Percentiles rank a stretch among this genome's conserved stretches.
Conservation (phyloP, 768 basidiomycete species). For the Mycena vitilis region DNA sequence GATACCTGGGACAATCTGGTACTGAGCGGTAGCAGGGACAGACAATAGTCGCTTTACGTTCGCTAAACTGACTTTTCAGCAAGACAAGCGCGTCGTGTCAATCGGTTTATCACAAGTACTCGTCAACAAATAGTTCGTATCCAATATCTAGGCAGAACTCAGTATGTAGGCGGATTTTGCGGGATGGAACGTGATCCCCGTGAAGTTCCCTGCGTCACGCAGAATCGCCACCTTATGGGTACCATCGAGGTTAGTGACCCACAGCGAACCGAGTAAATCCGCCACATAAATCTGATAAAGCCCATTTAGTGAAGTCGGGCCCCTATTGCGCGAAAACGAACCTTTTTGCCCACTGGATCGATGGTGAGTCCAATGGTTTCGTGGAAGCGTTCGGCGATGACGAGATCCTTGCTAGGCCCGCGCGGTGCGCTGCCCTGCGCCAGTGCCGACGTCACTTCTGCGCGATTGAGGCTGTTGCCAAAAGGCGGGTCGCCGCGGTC, state of each 20-base stretch:
- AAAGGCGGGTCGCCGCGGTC: constrained; percentile 33
- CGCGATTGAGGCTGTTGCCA: constrained; percentile 33
- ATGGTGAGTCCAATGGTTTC: constrained; percentile 32
- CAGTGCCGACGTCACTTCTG: constrained; percentile 20
- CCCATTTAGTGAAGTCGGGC: background rate
- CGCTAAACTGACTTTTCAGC: too few relatives aligned
- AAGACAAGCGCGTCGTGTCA: too few relatives aligned
- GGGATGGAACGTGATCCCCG: constrained; percentile 30
- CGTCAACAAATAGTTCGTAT: too few relatives aligned
- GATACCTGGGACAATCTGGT: too few relatives aligned
- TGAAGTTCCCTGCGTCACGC: constrained; percentile 31
- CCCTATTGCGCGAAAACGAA: background rate
- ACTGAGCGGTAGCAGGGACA: too few relatives aligned
- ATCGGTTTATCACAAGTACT: too few relatives aligned
- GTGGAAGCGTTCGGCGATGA: constrained; percentile 34
- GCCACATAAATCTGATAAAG: constrained; percentile 25
- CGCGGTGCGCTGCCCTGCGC: background rate
- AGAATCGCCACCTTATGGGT: constrained; percentile 30
- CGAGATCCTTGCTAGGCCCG: constrained; percentile 14
- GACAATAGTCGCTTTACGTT: too few relatives aligned
- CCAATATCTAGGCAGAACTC: too few relatives aligned
- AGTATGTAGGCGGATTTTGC: constrained; percentile 8
- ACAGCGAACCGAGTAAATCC: constrained; percentile 30
- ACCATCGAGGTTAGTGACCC: constrained; percentile 31
- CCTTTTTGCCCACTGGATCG: constrained; percentile 25